Evolutionary conservation across 164 flowering plant genomes (phyloP).

Genomic region (Platanus orientalis): DNA sequence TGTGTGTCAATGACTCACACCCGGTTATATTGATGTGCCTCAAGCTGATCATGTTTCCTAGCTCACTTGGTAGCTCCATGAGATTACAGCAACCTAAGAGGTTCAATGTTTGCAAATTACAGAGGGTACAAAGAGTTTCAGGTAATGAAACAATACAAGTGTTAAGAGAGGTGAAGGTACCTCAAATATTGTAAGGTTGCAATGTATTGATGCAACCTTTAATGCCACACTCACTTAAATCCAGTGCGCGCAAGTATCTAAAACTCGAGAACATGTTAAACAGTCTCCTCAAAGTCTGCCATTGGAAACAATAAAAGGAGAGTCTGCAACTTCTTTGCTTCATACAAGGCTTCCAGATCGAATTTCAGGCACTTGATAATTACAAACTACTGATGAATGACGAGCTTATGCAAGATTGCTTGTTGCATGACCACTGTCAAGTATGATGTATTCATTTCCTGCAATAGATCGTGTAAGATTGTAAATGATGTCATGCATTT

Average conservation of each 20-base stretch:
- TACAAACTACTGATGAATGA: no score
- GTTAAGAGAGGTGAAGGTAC: conserved; percentile 14
- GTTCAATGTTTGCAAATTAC: conserved; percentile 10
- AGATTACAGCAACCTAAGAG: conserved; percentile 2
- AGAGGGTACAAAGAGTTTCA: conserved; percentile 1
- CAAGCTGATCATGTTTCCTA: conserved; percentile 8
- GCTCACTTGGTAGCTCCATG: conserved; percentile 12
- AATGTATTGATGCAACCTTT: conserved; percentile 7
- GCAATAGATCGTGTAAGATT: not conserved
- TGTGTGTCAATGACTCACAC: no score
- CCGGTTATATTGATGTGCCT: not conserved
- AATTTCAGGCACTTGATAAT: not conserved
- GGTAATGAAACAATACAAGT: conserved; percentile 11
- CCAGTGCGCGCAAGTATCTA: not conserved
- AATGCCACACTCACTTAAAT: not conserved
- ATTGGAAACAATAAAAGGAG: no score
- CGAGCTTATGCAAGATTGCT: not conserved
- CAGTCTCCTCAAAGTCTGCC: no score
- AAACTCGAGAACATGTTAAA: not conserved
- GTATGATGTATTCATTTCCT: not conserved
- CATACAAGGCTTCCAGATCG: no score
- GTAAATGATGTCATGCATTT: not conserved
- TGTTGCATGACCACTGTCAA: not conserved
- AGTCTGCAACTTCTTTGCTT: no score
- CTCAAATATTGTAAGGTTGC: conserved; percentile 10